Base-by-base conservation (phyloP, 352 stramenopile genomes). In the Globisporangium cederbergense region DNA sequence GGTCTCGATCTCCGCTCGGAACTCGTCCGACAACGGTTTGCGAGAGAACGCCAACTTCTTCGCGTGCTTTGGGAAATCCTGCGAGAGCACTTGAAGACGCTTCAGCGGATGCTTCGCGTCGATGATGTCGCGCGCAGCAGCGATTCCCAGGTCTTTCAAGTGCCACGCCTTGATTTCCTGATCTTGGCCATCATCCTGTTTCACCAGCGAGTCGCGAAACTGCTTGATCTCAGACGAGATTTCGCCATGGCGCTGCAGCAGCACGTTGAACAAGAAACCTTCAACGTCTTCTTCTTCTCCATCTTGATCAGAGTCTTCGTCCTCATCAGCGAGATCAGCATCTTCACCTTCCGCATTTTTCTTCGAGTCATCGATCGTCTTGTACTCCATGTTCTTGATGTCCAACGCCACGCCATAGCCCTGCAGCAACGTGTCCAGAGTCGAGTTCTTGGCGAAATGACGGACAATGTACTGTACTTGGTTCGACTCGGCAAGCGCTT, bases 321-420 rank as follows among this genome's bases (percentile, higher is more conserved):
- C 60, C 50, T 77, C 69, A 20, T 77, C 65, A 18, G 46, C 49
- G 47, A 64, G 57, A 66, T 16, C 62, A 8, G 16, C 53, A 6
- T 71, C 64, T 49, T 79, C 69, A 22, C 85, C 76, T 4, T 78
- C 71, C 6, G n/a, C 54, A 16, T 65, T 62, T 47, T 83, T 86
- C 65, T 89, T 90, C 14, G 81, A 91, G 68, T 98, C 93, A 66
- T 98, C 94, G 61, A 98, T 94, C 8, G 93, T 98, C 69, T 97
- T 97, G 75, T 98, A 98, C 73, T 98, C 95, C 88, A 98, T 98
- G 72, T 98, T 98, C 73, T 98, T 98, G 60, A 98, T 97, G 60
- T 98, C 91, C 34, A 98, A 72, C 2, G 86, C 82, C 32, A 98
- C 90, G 9, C 93, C 93, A 60, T 97, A 98, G 20, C 95, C 95